These are phyloP conservation scores for Leersia perrieri DNA, from an alignment of 176 grass and related monocot genomes.

Conservation along the genomic window DNA sequence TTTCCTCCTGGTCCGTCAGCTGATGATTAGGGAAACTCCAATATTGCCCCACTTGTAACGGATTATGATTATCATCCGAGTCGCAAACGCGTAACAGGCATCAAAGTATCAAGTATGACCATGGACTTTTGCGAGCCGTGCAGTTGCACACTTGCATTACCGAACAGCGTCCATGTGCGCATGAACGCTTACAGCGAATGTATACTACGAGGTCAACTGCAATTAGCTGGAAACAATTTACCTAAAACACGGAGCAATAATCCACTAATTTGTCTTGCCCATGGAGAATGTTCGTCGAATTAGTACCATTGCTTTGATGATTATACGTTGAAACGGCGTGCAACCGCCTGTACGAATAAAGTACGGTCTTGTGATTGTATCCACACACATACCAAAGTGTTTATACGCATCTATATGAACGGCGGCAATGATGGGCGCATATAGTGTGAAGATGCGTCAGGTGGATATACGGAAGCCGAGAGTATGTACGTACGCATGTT, in stretches of 20 bases:
- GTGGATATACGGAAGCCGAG: neutral
- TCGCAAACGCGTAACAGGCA: slow-evolving; percentile 9
- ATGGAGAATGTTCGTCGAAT: slow-evolving; percentile 36
- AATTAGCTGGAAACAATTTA: slow-evolving; percentile 31
- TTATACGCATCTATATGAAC: neutral
- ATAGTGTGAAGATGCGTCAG: neutral
- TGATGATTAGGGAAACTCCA: slow-evolving; percentile 17
- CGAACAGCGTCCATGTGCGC: slow-evolving; percentile 43
- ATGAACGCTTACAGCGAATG: slow-evolving; percentile 17
- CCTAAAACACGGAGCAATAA: neutral
- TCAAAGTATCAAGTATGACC: neutral
- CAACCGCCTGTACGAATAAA: neutral
- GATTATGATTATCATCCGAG: neutral
- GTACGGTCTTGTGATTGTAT: slow-evolving; percentile 17
- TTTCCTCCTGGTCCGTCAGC: neutral
- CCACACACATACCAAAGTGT: neutral
- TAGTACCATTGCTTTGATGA: neutral
- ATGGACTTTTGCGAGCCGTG: slow-evolving; percentile 29
- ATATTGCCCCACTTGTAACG: slow-evolving; percentile 34
- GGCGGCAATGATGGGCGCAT: neutral
- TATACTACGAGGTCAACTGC: slow-evolving; percentile 30
- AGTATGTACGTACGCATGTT: neutral
- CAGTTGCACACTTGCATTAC: neutral
- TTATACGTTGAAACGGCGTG: neutral
- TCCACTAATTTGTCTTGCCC: slow-evolving; percentile 16